phyloP scores from a whole-genome alignment of 225 moss, liverwort and hornwort genomes.

The Thuidium tamariscinum region DNA sequence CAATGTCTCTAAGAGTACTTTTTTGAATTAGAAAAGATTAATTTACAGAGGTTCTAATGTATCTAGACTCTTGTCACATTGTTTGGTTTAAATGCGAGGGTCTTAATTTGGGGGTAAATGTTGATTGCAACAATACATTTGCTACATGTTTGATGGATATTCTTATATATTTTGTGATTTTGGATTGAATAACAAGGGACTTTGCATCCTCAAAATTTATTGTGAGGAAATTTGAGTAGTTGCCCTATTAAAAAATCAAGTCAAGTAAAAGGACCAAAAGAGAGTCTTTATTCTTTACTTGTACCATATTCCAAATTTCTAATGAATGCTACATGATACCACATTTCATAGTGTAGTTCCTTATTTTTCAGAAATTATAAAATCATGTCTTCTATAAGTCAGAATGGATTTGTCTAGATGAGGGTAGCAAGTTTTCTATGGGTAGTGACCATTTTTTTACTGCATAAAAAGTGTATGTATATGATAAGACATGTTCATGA shows the following conservation, averaged over 20 bases:
- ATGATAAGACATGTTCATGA: neutral
- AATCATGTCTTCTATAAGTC: neutral
- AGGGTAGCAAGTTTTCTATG: neutral
- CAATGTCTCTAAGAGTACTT: too few relatives aligned
- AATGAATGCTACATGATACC: neutral
- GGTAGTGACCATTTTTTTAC: rapidly evolving
- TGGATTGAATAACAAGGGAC: neutral
- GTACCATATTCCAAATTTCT: neutral
- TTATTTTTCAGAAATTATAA: neutral
- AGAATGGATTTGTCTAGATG: neutral
- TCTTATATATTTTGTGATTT: neutral
- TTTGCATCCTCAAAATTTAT: too few relatives aligned
- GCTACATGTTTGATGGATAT: too few relatives aligned
- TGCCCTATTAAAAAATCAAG: neutral
- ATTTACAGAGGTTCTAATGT: too few relatives aligned
- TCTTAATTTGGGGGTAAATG: too few relatives aligned
- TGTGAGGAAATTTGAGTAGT: neutral
- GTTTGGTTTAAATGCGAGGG: too few relatives aligned
- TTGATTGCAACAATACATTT: too few relatives aligned
- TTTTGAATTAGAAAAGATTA: too few relatives aligned
- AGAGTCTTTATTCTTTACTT: too few relatives aligned
- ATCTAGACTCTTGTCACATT: too few relatives aligned
- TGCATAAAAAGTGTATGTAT: too few relatives aligned
- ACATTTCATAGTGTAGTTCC: neutral
- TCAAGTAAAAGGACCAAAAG: neutral